Conservation (phyloP, 2,329 filamentous ascomycete genomes). For the Neofusicoccum sp. region DNA sequence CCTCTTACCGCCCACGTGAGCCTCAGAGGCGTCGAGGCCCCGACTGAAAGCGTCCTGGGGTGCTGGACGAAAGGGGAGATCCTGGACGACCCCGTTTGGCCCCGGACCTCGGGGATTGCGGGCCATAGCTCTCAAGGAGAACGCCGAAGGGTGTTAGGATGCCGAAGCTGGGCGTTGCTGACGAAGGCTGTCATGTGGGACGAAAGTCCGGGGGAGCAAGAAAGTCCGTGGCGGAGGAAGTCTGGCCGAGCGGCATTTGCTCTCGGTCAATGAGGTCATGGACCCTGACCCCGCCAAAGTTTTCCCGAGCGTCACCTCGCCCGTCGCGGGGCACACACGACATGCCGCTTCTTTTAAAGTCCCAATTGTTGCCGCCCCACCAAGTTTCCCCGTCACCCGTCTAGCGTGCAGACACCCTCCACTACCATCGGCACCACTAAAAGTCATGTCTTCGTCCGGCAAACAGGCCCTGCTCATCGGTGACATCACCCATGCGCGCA, state of each 20-base stretch:
- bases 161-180: neutral
- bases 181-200: neutral
- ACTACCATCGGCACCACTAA: neutral
- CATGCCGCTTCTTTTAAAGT: neutral
- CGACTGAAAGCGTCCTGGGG: neutral
- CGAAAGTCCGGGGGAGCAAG: neutral
- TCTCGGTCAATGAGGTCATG: conserved; percentile 6
- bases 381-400: neutral
- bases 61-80: neutral
- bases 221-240: neutral
- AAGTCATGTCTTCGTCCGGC: conserved; percentile 4
- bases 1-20: neutral
- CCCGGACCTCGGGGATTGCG: neutral
- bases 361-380: neutral
- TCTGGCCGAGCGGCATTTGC: neutral
- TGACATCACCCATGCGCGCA: conserved; percentile 43
- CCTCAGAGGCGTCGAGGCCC: neutral
- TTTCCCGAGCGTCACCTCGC: neutral
- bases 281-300: conserved; percentile 5
- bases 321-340: neutral
- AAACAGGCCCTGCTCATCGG: conserved; percentile 47
- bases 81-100: neutral
- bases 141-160: neutral
- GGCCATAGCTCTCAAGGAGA: neutral
- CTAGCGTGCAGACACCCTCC: neutral